Conservation (phyloP, 176 grass and related monocot species). For the Areca catechu region DNA sequence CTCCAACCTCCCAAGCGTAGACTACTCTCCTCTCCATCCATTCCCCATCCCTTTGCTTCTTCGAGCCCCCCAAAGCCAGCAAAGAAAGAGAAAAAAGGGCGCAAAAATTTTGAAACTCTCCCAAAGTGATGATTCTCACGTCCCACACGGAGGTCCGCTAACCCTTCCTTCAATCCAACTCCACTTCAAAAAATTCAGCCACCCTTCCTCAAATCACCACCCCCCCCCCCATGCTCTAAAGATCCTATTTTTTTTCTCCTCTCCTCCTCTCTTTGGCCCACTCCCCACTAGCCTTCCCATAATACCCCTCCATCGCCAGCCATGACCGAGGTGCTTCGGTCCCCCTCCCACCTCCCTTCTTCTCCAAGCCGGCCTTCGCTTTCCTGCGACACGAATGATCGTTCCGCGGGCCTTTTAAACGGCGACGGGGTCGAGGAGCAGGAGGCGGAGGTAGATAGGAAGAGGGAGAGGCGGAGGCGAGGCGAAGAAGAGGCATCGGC, state of each 20-base stretch:
- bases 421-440: conserved; percentile 31
- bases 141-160: conserved; percentile 20
- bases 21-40: too few relatives aligned
- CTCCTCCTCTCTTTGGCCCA: conserved; percentile 14
- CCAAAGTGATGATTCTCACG: conserved; percentile 33
- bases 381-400: conserved; percentile 22
- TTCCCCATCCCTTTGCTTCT: too few relatives aligned
- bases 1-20: too few relatives aligned
- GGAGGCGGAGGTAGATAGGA: conserved; percentile 21
- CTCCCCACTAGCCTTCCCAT: conserved; percentile 14
- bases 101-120: conserved; percentile 13
- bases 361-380: conserved; percentile 6
- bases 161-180: conserved; percentile 95
- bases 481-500: conserved; percentile 9
- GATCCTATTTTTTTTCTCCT: conserved; percentile 17
- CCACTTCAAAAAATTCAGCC: conserved; percentile 33
- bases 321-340: conserved; percentile 49
- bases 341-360: conserved; percentile 28
- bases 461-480: conserved; percentile 7
- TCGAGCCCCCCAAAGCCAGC: conserved; percentile 1
- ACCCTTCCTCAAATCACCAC: conserved; percentile 12
- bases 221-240: conserved; percentile 21
- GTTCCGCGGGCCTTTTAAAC: conserved; percentile 32
- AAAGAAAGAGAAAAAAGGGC: conserved; percentile 6
- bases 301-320: neutral